Base-by-base conservation (phyloP, 352 stramenopile species). In the Globisporangium megalacanthum region DNA sequence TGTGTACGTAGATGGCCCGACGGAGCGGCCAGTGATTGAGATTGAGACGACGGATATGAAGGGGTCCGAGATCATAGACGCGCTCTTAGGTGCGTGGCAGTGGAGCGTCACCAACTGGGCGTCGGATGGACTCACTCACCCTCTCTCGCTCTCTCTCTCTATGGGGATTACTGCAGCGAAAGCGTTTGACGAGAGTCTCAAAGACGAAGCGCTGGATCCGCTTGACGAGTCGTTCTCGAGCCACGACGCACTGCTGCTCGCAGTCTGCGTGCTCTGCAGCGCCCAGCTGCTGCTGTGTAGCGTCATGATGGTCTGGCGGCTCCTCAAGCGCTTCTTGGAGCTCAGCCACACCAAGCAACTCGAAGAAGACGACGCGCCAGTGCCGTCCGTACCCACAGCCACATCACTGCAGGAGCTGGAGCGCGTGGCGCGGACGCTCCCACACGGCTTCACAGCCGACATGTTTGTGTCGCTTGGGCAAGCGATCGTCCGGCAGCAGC, bases 391-490 rank as follows among this genome's bases (percentile, higher is more conserved):
- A 3, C 17, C 36, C 22, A 50, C 51, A 3, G 20, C 36, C 22
- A 50, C 57, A 36, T 69, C 78, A 29, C 54, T 77, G 56, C 54
- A 64, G 3, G 53, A 75, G 36, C 57, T 80, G 29, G 55, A 76
- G 44, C 55, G 75, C 47, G 54, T 80, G 36, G 70, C 72, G 9
- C 78, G 64, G 39, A 65, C 70, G 44, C 56, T 86, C 11, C 75
- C 75, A 3, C 70, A 78, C 55, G 75, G 75, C 1, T 83, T 86
- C 41, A 86, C 75, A 6, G 56, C 75, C 53, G 73, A 81, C 52
- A 86, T 83, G 73, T 86, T 86, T 57, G 68, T 66, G n/a, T 78
- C 70, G 14, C 61, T 86, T 29, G 75, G 75, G 11, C 77, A 77
- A n/a, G 75, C 70, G 10, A 80, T 29, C 2, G 4, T 85, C 54